Percentiles rank a stretch among this genome's conserved stretches.
Conservation (phyloP, 2,329 filamentous ascomycete genomes). For the Venturia asperata region DNA sequence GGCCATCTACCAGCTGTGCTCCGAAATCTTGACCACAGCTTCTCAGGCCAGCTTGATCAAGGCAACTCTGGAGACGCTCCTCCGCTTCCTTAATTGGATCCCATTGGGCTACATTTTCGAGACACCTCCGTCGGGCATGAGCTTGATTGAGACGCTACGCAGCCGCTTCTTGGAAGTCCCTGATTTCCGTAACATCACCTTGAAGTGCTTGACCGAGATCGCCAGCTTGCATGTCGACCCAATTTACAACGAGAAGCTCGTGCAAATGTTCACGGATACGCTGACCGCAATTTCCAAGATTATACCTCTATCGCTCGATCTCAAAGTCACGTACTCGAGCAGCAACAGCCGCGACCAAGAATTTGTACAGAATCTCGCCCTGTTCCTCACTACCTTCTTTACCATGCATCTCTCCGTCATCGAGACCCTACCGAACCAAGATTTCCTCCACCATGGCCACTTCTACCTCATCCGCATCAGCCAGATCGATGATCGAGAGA, state of each 20-base stretch:
- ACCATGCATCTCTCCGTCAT: conserved; percentile 82
- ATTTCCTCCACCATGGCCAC: conserved; percentile 91
- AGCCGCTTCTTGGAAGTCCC: conserved; percentile 87
- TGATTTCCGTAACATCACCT: conserved; percentile 92
- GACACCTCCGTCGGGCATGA: conserved; percentile 55
- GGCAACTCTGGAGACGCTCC: conserved; percentile 89
- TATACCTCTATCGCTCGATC: conserved; percentile 80
- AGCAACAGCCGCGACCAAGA: conserved; percentile 94
- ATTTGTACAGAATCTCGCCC: conserved; percentile 91
- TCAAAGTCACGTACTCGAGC: conserved; percentile 82
- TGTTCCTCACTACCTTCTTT: conserved; percentile 97
- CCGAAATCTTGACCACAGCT: conserved; percentile 86
- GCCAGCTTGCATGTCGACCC: conserved; percentile 82
- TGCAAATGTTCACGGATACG: conserved; percentile 98
- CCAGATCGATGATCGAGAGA: conserved; percentile 96
- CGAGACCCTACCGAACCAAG: conserved; percentile 89
- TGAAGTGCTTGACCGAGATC: conserved; percentile 96
- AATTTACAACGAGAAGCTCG: conserved; percentile 88
- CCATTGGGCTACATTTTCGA: conserved; percentile 98
- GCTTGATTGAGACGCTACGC: conserved; percentile 85
- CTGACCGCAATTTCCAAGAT: conserved; percentile 88
- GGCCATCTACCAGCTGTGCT: conserved; percentile 94
- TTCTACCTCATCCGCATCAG: conserved; percentile 98
- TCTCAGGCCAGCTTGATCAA: conserved; percentile 84
- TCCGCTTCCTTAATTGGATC: conserved; percentile 99